phyloP scores from a whole-genome alignment of 495 filamentous ascomycete genomes.

The Lasiosphaeria ovina region DNA sequence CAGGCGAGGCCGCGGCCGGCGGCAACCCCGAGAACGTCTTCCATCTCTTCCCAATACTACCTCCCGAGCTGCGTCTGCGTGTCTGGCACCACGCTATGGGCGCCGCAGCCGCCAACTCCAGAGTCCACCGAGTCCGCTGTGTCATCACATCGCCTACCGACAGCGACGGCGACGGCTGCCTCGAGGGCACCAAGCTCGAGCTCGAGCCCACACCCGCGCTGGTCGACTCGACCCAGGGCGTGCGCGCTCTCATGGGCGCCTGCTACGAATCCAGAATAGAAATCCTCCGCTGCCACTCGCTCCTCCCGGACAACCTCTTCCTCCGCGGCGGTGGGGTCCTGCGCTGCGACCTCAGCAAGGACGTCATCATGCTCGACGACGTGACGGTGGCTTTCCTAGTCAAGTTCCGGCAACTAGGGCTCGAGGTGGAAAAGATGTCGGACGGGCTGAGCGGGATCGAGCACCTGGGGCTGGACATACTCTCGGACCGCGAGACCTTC shows the following conservation, averaged over 20 bases:
- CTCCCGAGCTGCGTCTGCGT: not conserved
- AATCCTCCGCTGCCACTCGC: not conserved
- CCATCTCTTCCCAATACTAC: constrained; percentile 1
- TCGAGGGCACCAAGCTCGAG: constrained; percentile 2
- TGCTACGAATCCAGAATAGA: constrained; percentile 10
- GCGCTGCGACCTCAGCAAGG: constrained; percentile 9
- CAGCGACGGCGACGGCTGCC: not conserved
- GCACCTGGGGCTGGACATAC: constrained; percentile 7
- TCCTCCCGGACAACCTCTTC: constrained; percentile 7
- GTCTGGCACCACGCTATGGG: not conserved
- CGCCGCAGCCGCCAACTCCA: not conserved
- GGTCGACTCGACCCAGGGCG: constrained; percentile 1
- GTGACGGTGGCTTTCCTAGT: not conserved
- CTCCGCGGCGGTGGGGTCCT: constrained; percentile 8
- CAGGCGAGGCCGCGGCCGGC: not conserved
- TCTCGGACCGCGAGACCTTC: not conserved
- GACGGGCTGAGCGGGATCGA: not conserved
- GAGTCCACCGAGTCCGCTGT: constrained; percentile 1
- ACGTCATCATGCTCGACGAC: constrained; percentile 9
- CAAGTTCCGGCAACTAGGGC: not conserved
- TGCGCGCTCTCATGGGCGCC: constrained; percentile 2
- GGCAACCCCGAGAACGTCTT: not conserved
- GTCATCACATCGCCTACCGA: not conserved
- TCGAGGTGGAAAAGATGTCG: not conserved
- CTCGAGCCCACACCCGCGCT: constrained; percentile 9